Base-by-base conservation (phyloP, 306 rosid genomes). In the Cicer arietinum region DNA sequence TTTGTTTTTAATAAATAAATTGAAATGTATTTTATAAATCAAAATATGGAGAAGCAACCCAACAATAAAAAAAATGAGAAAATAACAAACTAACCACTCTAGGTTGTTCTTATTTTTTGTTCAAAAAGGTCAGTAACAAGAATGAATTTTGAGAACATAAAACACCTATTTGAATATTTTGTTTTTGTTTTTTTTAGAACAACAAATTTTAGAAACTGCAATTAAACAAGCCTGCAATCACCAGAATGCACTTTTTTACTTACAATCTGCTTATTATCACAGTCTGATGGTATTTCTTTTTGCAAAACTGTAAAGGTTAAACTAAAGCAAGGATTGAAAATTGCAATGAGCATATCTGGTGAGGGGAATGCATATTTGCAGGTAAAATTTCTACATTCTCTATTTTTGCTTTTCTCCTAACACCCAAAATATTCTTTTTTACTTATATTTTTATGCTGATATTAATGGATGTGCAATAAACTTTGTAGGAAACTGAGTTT, bases 331-430 rank as follows among this genome's bases (percentile, higher is more conserved):
- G 99, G 97, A 13, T 79, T 94, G 78, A 94, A 86, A 89, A 69
- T 78, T 62, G 97, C 96, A 30, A 94, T 94, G 97, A 85, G 86
- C 83, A 87, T 94, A 77, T 91, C 99, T 5, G 80, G 87, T 5
- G 96, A 94, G 76, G 99, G 99, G 70, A 94, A 94, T 56, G 86
- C 86, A 53, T 94, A 92, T 86, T 82, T 94, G 77, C 97, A 94
- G 90, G 98, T 91, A 84, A 52, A 69, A 18, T 69, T 78, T 51
- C 74, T 68, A 37, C 16, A 13, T 20, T 59, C 46, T 65, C 7
- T 79, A n/a, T 47, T 69, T 16, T 40, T 78, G 9, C 18, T 30
- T 18, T n/a, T 14, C 18, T 1, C 16, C 9, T 30, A 1, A 1
- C 8, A n/a, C 12, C 67, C 40, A 8, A 7, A 3, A 37, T 20